These are phyloP conservation scores for Lentinula sp. DNA, from an alignment of 768 basidiomycete genomes.

Conservation along the genomic window DNA sequence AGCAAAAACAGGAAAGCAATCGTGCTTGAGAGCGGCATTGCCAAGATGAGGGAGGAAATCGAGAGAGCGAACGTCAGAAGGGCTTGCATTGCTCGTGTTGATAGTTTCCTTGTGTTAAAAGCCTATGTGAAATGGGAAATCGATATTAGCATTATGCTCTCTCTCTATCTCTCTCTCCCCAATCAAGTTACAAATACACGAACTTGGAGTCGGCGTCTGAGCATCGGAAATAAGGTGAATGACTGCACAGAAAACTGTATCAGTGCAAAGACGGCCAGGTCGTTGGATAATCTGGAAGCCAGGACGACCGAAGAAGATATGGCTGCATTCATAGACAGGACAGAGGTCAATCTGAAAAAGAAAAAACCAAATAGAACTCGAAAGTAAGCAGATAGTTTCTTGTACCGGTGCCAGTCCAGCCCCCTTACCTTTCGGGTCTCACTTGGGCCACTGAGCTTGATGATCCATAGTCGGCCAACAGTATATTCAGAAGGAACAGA, in stretches of 20 bases:
- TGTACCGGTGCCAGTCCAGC: not conserved
- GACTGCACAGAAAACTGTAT: constrained; percentile 77
- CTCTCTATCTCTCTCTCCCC: not conserved
- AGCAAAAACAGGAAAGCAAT: constrained; percentile 47
- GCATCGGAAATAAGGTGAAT: constrained; percentile 79
- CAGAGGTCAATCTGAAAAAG: constrained; percentile 61
- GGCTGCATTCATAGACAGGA: constrained; percentile 86
- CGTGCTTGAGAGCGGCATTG: constrained; percentile 46
- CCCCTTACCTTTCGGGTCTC: constrained; percentile 52
- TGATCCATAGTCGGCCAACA: constrained; percentile 76
- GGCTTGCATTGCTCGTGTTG: constrained; percentile 38
- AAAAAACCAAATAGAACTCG: constrained; percentile 3
- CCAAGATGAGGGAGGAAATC: constrained; percentile 43
- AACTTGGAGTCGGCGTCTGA: constrained; percentile 71
- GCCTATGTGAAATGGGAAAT: constrained; percentile 3
- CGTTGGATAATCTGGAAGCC: constrained; percentile 80
- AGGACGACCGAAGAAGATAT: constrained; percentile 91
- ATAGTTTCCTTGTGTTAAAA: constrained; percentile 30
- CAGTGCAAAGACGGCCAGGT: constrained; percentile 84
- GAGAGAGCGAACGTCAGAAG: constrained; percentile 49
- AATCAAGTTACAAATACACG: constrained; percentile 8
- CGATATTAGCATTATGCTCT: constrained; percentile 9
- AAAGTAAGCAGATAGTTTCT: not conserved
- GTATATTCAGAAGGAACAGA: constrained; percentile 74
- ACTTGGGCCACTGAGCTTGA: constrained; percentile 29